Conservation (phyloP, 306 rosid species). For the Vigna angularis region DNA sequence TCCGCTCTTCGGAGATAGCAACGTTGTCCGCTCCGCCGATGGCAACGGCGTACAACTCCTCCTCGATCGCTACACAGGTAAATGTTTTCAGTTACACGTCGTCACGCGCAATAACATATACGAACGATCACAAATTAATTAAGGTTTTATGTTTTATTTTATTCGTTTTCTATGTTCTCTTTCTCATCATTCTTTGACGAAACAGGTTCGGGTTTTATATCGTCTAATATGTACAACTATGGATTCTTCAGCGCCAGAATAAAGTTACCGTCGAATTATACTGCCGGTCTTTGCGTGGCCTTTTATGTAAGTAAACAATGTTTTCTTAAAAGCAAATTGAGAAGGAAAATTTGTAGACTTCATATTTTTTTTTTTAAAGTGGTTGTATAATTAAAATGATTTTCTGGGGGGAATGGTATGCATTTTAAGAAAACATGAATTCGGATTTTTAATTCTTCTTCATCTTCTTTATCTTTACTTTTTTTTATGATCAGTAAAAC, state of each 20-base stretch:
- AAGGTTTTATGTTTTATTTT: not conserved
- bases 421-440: not conserved
- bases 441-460: not conserved
- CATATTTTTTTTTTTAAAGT: not conserved
- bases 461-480: not conserved
- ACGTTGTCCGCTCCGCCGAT: slow-evolving; percentile 81
- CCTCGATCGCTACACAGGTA: slow-evolving; percentile 91
- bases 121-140: not conserved
- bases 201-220: slow-evolving; percentile 90
- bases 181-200: not conserved
- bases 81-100: not conserved
- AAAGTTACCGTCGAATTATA: slow-evolving; percentile 86
- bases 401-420: not conserved
- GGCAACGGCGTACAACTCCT: slow-evolving; percentile 83
- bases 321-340: not conserved
- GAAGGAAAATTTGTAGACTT: not conserved
- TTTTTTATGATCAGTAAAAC: slow-evolving; percentile 29
- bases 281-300: slow-evolving; percentile 91
- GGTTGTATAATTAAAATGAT: not conserved
- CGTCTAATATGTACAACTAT: slow-evolving; percentile 78
- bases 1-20: slow-evolving; percentile 79
- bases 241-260: slow-evolving; percentile 95
- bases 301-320: slow-evolving; percentile 70
- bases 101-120: not conserved
- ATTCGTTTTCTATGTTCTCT: not conserved